These are phyloP conservation scores for Geotrichum siamense DNA, from an alignment of 1,139 yeast species.

Conservation along the genomic window DNA sequence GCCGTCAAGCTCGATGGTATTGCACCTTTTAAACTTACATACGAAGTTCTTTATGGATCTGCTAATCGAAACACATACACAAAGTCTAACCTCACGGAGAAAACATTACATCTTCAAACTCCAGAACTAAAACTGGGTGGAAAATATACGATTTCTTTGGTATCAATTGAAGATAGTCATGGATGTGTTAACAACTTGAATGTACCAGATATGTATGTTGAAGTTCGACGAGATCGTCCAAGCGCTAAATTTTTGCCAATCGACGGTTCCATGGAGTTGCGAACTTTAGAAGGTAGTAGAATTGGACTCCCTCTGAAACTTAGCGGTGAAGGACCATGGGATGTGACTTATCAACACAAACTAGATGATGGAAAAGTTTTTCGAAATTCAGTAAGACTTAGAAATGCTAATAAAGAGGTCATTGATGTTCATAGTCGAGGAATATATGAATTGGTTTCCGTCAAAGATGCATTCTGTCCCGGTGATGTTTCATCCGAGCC, in stretches of 20 bases:
- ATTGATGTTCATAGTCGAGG: slow-evolving; percentile 53
- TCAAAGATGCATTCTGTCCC: slow-evolving; percentile 59
- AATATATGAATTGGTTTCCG: slow-evolving; percentile 49
- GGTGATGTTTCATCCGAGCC: slow-evolving; percentile 43
- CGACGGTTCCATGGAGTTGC: slow-evolving; percentile 30
- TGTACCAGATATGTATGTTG: slow-evolving; percentile 51
- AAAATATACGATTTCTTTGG: slow-evolving; percentile 53
- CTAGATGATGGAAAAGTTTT: slow-evolving; percentile 17
- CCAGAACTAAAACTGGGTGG: slow-evolving; percentile 61
- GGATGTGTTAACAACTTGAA: slow-evolving; percentile 66
- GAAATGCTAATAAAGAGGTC: slow-evolving; percentile 27
- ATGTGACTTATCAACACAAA: slow-evolving; percentile 37
- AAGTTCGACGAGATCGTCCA: slow-evolving; percentile 65
- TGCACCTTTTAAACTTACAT: slow-evolving; percentile 65
- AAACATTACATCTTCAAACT: slow-evolving; percentile 42
- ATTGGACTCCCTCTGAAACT: slow-evolving; percentile 53
- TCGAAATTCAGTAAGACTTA: slow-evolving; percentile 4
- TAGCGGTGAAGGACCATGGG: slow-evolving; percentile 46
- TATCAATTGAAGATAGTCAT: slow-evolving; percentile 61
- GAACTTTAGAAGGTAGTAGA: slow-evolving; percentile 47
- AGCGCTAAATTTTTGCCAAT: slow-evolving; percentile 42
- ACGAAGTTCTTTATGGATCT: slow-evolving; percentile 54
- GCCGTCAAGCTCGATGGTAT: slow-evolving; percentile 65
- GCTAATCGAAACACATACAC: slow-evolving; percentile 40
- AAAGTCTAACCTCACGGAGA: slow-evolving; percentile 40